Conservation (phyloP, 2,329 filamentous ascomycete genomes). For the Ophiostoma fasciatum region DNA sequence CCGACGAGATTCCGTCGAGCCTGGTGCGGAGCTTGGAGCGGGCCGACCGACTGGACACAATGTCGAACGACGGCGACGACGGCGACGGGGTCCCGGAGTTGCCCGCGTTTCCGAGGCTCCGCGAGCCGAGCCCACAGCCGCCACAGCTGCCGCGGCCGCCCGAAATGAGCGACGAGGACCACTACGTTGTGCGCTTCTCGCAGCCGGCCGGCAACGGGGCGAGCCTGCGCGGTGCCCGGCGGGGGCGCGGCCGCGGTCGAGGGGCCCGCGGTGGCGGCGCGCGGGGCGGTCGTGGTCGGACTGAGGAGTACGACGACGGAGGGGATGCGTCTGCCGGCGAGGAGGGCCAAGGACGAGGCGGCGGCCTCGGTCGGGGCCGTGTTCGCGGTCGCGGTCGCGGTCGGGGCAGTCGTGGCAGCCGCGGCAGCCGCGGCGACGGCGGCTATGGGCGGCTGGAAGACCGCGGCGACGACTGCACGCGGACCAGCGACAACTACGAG, state of each 20-base stretch:
- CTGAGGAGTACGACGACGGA: neutral
- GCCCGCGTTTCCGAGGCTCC: neutral
- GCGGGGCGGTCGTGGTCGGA: neutral
- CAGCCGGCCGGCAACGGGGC: slow-evolving; percentile 4
- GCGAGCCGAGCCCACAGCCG: neutral
- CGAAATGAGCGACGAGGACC: slow-evolving; percentile 9
- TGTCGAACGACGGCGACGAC: no score
- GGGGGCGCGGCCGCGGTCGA: neutral
- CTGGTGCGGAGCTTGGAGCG: no score
- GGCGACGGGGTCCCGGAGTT: neutral
- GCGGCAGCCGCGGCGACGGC: slow-evolving; percentile 14
- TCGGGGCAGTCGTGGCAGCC: slow-evolving; percentile 1
- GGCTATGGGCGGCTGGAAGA: slow-evolving; percentile 24
- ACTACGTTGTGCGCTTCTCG: slow-evolving; percentile 7
- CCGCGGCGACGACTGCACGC: slow-evolving; percentile 35
- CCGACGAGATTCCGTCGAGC: no score
- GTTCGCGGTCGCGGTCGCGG: slow-evolving; percentile 6
- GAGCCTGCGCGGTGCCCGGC: slow-evolving; percentile 3
- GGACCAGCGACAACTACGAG: slow-evolving; percentile 31
- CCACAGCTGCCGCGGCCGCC: no score
- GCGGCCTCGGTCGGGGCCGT: slow-evolving; percentile 8
- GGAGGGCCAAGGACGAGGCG: slow-evolving; percentile 8
- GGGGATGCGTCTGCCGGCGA: neutral
- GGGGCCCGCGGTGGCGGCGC: neutral
- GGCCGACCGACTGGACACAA: no score